These are phyloP conservation scores for Suhomyces vadensis DNA, from an alignment of 805 yeast species.

Conservation along the genomic window DNA sequence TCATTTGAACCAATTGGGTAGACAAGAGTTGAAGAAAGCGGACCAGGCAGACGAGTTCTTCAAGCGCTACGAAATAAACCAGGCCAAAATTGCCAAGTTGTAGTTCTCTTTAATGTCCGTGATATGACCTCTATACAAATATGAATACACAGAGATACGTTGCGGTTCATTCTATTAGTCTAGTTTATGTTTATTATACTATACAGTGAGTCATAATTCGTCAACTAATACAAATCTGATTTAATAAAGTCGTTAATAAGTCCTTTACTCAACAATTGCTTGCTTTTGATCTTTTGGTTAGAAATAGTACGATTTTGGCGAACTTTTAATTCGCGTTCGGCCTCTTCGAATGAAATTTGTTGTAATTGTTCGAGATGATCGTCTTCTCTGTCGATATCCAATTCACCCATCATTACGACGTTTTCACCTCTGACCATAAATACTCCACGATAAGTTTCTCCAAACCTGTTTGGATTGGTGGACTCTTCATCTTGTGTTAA, in stretches of 20 bases:
- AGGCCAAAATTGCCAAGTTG: constrained; percentile 26
- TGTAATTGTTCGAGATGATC: constrained; percentile 57
- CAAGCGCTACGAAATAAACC: constrained; percentile 20
- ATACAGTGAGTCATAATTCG: constrained; percentile 12
- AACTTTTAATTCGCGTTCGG: constrained; percentile 46
- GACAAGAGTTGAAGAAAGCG: constrained; percentile 44
- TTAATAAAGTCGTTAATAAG: constrained; percentile 57
- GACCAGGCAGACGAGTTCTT: constrained; percentile 38
- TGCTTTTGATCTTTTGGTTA: constrained; percentile 47
- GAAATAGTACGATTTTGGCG: constrained; percentile 34
- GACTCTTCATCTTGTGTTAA: constrained; percentile 30
- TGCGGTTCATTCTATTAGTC: not conserved
- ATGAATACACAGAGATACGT: no score
- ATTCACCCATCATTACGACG: constrained; percentile 89
- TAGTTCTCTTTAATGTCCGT: constrained; percentile 14
- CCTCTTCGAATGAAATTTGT: constrained; percentile 62
- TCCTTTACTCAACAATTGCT: constrained; percentile 53
- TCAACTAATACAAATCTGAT: constrained; percentile 52
- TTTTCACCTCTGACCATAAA: constrained; percentile 94
- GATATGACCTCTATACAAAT: no score
- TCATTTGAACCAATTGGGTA: constrained; percentile 57
- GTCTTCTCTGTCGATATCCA: constrained; percentile 86
- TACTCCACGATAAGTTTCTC: constrained; percentile 77
- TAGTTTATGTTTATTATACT: constrained; percentile 1
- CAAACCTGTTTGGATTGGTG: constrained; percentile 50